A percentile compares a stretch with the other conserved stretches of the same genome.
Evolutionary conservation across 1,139 yeast species (phyloP).

Genomic region (Saccharomycopsis hybrid): DNA sequence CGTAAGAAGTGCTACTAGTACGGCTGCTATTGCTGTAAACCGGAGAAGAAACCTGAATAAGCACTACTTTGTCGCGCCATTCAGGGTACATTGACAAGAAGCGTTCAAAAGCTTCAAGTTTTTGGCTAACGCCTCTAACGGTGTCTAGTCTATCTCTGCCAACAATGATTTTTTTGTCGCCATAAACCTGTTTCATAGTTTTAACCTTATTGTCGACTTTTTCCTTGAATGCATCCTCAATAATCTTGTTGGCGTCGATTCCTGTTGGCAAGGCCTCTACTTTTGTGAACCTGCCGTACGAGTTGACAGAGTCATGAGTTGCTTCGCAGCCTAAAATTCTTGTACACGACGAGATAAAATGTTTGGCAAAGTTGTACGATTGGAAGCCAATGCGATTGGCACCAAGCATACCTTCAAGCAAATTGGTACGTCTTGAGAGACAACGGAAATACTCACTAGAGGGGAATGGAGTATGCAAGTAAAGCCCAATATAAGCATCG

Average conservation of each 20-base stretch:
- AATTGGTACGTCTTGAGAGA: constrained; percentile 70
- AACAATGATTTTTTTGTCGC: constrained; percentile 67
- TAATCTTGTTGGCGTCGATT: constrained; percentile 62
- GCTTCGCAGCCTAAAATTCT: constrained; percentile 67
- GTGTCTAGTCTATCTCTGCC: constrained; percentile 79
- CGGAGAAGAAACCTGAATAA: constrained; percentile 89
- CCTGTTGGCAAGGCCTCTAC: constrained; percentile 82
- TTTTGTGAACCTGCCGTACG: constrained; percentile 70
- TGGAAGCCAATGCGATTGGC: constrained; percentile 85
- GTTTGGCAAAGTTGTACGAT: constrained; percentile 78
- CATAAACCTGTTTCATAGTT: constrained; percentile 60
- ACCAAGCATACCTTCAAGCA: constrained; percentile 87
- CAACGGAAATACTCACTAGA: constrained; percentile 90
- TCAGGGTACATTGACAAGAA: constrained; percentile 87
- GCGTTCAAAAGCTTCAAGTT: constrained; percentile 72
- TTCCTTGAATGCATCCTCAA: constrained; percentile 45
- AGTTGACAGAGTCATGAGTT: constrained; percentile 52
- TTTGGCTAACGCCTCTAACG: constrained; percentile 79
- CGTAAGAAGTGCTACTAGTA: constrained; percentile 45
- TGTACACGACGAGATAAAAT: constrained; percentile 83
- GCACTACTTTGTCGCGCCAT: constrained; percentile 80
- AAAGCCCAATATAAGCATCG: constrained; percentile 74
- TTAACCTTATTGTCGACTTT: constrained; percentile 40
- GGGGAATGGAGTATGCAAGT: constrained; percentile 88
- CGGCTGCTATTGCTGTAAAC: constrained; percentile 44